Base-by-base conservation (phyloP, 2,329 filamentous ascomycete species). In the Talaromyces sp. region DNA sequence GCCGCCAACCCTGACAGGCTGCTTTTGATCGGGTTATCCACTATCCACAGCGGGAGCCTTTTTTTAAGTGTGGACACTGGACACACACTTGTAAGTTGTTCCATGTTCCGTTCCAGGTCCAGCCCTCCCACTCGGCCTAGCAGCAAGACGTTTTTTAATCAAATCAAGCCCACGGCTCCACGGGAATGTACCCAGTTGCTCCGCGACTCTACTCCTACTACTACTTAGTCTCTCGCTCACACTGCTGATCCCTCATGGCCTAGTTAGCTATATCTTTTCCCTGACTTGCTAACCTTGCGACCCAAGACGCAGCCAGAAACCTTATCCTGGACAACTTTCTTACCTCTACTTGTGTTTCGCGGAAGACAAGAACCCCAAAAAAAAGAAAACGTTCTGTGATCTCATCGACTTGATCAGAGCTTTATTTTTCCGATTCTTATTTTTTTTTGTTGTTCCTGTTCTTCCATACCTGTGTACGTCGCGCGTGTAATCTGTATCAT, bases 291-390 rank as follows among this genome's bases (percentile, higher is more conserved):
- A 59, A 59, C 13, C 57, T 65, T 62, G 61, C 64, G 62, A 60
- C 60, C 35, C 66, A 61, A 54, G 39, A 58, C 61, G 57, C 63
- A 57, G 24, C 47, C 62, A 54, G 60, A 60, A 68, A 62, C 65
- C 64, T 62, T 65, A 62, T 59, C 64, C 63, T 27, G 54, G 59
- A 50, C 54, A 57, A 31, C 37, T 64, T 45, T 56, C 27, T 60
- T 56, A 19, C n/a, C 16, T 31, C 31, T 50, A 16, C 50, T 35
- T 43, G 24, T 10, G 37, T 45, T 31, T 59, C 56, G 37, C 56
- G n/a, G 39, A 63, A 56, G 35, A 31, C 27, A 31, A 31, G 35
- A 37, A 37, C 9, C 10, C 9, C 10, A 19, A 39, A 58, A 22
- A n/a, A 43, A 48, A 41, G 19, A 39, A 22, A 41, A 59, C 56